Base-by-base conservation (phyloP, 495 filamentous ascomycete species). In the Annulohypoxylon maeteangense region DNA sequence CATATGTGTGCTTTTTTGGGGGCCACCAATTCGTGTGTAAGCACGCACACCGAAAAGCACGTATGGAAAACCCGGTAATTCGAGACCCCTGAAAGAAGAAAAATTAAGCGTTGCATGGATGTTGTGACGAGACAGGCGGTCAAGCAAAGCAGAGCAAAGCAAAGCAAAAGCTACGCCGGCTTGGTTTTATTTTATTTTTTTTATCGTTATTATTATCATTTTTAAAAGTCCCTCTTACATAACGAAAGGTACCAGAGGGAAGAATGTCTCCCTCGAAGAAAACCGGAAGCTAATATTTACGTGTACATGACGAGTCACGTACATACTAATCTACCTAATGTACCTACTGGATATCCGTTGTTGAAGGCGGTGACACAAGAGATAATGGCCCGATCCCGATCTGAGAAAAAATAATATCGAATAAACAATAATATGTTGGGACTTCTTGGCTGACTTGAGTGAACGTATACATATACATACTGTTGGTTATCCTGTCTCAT, bases 311-410 rank as follows among this genome's bases (percentile, higher is more conserved):
- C 60, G 51, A 64, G 34, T 54, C 60, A 55, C 16, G 29, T 20
- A 70, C 32, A 70, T 50, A n/a, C 2, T 23, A 8, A 7, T n/a
- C 40, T 44, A 44, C 16, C 40, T 16, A 18, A 44, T 44, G 40
- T 44, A 44, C n/a, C 12, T 42, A 42, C 32, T 34, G 47, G 8
- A 36, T 61, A 47, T 38, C 16, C 42, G 44, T 47, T 34, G 45
- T 40, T 34, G 45, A 22, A 63, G 25, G 67, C 67, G 67, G 67
- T 69, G 67, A 69, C 67, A 64, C 59, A 63, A 55, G 31, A 58
- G 45, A 54, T 7, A 38, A 54, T 40, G 47, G 45, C 40, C 32
- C 31, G 45, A 63, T 63, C 29, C 22, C 27, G 32, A 23, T 36
- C 31, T 53, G 22, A 18, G 40, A 57, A 57, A 38, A 56, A 34